These are phyloP conservation scores for Magnolia kwangsiensis DNA, from an alignment of 164 flowering plant species.

Conservation along the genomic window DNA sequence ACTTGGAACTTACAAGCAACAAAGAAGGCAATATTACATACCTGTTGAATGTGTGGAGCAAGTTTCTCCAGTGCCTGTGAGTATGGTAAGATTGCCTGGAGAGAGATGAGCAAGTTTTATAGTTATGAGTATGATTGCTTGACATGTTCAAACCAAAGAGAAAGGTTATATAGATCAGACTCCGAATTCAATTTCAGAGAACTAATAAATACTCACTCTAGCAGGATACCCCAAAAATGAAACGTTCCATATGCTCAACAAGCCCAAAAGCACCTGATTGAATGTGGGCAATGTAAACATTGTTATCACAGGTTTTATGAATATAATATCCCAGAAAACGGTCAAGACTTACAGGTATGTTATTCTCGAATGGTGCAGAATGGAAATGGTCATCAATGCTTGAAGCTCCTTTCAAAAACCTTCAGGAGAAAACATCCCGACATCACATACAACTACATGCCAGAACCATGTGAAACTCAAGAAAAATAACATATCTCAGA, in stretches of 20 bases:
- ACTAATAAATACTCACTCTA: slow-evolving; percentile 54
- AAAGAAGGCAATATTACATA: slow-evolving; percentile 12
- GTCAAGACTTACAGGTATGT: slow-evolving; percentile 69
- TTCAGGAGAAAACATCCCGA: slow-evolving; percentile 18
- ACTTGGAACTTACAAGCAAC: not conserved
- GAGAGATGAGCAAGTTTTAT: slow-evolving; percentile 1
- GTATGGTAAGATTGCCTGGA: slow-evolving; percentile 94
- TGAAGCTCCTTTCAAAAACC: slow-evolving; percentile 92
- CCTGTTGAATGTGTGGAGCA: slow-evolving; percentile 99
- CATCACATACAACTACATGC: not conserved
- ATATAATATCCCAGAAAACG: not conserved
- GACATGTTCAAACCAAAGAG: not conserved
- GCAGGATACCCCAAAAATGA: slow-evolving; percentile 93
- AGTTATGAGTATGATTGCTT: not conserved
- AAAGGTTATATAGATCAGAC: not conserved
- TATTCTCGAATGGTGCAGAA: slow-evolving; percentile 72
- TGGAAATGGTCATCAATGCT: slow-evolving; percentile 83
- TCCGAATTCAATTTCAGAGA: not conserved
- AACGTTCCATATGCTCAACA: slow-evolving; percentile 94
- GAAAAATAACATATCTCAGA: no score
- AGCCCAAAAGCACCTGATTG: slow-evolving; percentile 81
- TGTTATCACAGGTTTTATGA: not conserved
- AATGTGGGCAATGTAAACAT: not conserved
- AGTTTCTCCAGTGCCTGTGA: slow-evolving; percentile 91
- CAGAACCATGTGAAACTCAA: not conserved